phyloP scores from a whole-genome alignment of 2,329 filamentous ascomycete genomes.

The Pestalotiopsis sp. region DNA sequence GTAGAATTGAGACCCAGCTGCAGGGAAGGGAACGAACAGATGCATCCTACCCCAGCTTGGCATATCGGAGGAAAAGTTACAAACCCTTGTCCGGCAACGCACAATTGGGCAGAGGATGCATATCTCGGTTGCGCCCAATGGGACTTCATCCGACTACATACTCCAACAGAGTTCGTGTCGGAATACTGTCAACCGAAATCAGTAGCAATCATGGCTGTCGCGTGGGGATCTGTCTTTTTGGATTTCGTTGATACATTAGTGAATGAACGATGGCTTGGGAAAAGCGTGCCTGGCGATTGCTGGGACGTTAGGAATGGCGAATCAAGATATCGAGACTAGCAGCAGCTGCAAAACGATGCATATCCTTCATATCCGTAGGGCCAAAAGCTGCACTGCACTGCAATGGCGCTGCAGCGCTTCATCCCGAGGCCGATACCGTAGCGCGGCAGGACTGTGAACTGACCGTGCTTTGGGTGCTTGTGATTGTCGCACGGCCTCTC shows the following conservation, averaged over 20 bases:
- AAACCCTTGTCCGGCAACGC: background rate
- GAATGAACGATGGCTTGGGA: no score
- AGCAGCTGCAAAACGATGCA: background rate
- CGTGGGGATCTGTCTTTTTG: no score
- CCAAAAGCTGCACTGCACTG: background rate
- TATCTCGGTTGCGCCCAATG: background rate
- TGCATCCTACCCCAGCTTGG: slow-evolving; percentile 4
- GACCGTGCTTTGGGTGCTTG: background rate
- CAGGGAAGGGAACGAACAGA: background rate
- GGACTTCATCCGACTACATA: background rate
- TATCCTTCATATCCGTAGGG: background rate
- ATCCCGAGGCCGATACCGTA: background rate
- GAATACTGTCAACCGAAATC: no score
- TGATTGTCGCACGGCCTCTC: background rate
- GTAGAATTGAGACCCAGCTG: background rate
- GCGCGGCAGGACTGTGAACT: background rate
- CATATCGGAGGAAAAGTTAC: background rate
- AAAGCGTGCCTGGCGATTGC: no score
- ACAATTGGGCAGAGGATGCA: background rate
- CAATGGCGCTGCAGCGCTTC: background rate
- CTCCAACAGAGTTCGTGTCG: no score
- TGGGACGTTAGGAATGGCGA: no score
- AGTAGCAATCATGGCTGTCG: no score
- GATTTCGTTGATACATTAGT: no score
- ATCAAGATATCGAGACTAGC: background rate